Evolutionary conservation across 2,329 filamentous ascomycete species (phyloP).

Genomic region (Calonectria honghensis): DNA sequence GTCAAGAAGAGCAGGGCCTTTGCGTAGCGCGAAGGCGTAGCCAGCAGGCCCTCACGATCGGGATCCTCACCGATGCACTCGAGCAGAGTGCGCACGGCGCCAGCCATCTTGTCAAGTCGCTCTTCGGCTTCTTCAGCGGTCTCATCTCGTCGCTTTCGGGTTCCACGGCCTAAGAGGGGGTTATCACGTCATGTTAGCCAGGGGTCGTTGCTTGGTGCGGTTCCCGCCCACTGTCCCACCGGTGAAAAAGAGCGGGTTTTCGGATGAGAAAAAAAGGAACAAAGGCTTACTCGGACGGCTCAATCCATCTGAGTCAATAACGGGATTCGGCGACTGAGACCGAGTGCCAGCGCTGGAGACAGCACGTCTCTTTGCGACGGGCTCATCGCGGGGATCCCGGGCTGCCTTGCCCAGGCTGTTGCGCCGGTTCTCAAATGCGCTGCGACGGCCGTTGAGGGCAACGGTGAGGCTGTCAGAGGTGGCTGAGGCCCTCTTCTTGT

Average conservation of each 20-base stretch:
- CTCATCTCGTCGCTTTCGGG: conserved; percentile 77
- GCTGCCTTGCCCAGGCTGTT: conserved; percentile 76
- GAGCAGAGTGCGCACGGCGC: conserved; percentile 78
- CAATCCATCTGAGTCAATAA: conserved; percentile 78
- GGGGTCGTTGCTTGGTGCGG: conserved; percentile 11
- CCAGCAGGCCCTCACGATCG: conserved; percentile 78
- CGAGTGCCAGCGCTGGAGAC: conserved; percentile 44
- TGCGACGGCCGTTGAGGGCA: conserved; percentile 58
- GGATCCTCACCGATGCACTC: conserved; percentile 83
- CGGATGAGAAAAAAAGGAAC: not conserved
- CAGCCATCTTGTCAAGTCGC: conserved; percentile 75
- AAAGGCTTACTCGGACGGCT: conserved; percentile 71
- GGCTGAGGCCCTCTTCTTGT: conserved; percentile 44
- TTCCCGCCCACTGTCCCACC: not conserved
- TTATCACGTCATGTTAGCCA: conserved; percentile 38
- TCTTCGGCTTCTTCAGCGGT: conserved; percentile 64
- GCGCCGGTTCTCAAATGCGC: conserved; percentile 64
- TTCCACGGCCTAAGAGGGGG: conserved; percentile 73
- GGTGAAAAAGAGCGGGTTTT: conserved; percentile 10
- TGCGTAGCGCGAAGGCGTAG: conserved; percentile 89
- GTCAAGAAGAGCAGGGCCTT: conserved; percentile 98
- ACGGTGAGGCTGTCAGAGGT: conserved; percentile 42
- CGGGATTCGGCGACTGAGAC: conserved; percentile 67
- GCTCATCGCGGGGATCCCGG: conserved; percentile 76
- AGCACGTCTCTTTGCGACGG: conserved; percentile 62